Percentiles rank a stretch among this genome's conserved stretches.
Conservation (phyloP, 1,139 yeast species). For the Hemisphaericaspora lyxosophila region DNA sequence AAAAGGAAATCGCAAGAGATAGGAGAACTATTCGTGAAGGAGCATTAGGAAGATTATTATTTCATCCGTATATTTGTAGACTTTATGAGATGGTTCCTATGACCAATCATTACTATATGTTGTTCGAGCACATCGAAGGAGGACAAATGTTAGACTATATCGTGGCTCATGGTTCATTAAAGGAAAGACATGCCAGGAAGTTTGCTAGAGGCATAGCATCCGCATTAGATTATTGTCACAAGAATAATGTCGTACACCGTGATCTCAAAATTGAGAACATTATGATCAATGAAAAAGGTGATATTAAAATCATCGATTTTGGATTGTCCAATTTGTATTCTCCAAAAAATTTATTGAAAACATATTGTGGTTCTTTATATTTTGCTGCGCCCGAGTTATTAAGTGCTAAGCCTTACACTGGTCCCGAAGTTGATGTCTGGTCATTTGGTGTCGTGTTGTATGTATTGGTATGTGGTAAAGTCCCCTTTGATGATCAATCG, state of each 20-base stretch:
- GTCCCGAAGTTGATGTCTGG: conserved; percentile 99
- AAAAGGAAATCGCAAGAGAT: conserved; percentile 88
- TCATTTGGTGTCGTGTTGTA: conserved; percentile 95
- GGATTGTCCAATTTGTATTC: conserved; percentile 89
- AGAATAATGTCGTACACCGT: conserved; percentile 92
- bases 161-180: conserved; percentile 92
- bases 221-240: conserved; percentile 91
- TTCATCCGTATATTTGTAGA: conserved; percentile 91
- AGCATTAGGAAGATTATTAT: conserved; percentile 82
- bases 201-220: conserved; percentile 96
- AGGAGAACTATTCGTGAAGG: conserved; percentile 93
- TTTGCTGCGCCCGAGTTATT: conserved; percentile 98
- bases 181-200: conserved; percentile 91
- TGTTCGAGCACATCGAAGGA: conserved; percentile 95
- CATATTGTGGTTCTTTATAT: conserved; percentile 95
- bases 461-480: conserved; percentile 95
- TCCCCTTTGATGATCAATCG: conserved; percentile 95
- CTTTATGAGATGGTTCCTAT: conserved; percentile 92
- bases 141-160: conserved; percentile 98
- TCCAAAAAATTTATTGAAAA: conserved; percentile 69
- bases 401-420: conserved; percentile 87
- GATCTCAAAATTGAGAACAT: conserved; percentile 96
- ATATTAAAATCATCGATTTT: conserved; percentile 92
- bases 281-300: conserved; percentile 91
- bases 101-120: conserved; percentile 96